These are phyloP conservation scores for Boletus pseudo-olivaceus DNA, from an alignment of 768 basidiomycete species.

Conservation along the genomic window DNA sequence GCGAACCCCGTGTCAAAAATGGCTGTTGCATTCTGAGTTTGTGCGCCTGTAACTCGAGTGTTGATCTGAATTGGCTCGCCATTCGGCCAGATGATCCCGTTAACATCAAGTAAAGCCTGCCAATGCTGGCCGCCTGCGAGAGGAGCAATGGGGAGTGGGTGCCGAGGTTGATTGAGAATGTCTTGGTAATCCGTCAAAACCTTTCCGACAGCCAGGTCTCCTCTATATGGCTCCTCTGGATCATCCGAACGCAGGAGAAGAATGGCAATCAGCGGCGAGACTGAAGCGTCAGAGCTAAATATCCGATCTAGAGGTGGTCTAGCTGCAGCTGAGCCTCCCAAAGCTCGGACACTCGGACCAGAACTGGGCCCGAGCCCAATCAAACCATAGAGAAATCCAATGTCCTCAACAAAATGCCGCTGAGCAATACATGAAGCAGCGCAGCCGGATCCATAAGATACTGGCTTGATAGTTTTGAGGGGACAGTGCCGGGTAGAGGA, in stretches of 20 bases:
- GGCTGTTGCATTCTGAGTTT: conserved; percentile 49
- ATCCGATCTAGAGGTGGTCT: conserved; percentile 61
- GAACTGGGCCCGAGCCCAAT: conserved; percentile 61
- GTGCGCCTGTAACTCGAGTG: conserved; percentile 43
- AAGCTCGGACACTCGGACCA: conserved; percentile 45
- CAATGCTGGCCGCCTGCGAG: conserved; percentile 54
- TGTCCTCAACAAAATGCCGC: background rate
- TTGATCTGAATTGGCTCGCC: conserved; percentile 45
- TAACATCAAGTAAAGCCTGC: conserved; percentile 56
- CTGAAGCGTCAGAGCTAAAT: conserved; percentile 54
- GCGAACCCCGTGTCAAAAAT: conserved; percentile 72
- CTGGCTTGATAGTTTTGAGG: conserved; percentile 37
- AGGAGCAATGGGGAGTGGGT: conserved; percentile 43
- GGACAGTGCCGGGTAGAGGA: conserved; percentile 36
- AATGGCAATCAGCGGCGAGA: conserved; percentile 60
- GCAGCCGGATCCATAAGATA: conserved; percentile 53
- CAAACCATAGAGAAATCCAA: conserved; percentile 26
- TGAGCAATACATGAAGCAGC: background rate
- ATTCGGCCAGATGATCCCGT: conserved; percentile 62
- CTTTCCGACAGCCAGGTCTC: conserved; percentile 63
- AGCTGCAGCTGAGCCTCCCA: conserved; percentile 36
- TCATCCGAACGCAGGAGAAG: conserved; percentile 60
- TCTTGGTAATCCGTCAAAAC: conserved; percentile 46
- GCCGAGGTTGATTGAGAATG: conserved; percentile 48
- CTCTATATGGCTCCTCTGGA: conserved; percentile 48